phyloP scores from a whole-genome alignment of 805 yeast species.

The Starmerella vitae region DNA sequence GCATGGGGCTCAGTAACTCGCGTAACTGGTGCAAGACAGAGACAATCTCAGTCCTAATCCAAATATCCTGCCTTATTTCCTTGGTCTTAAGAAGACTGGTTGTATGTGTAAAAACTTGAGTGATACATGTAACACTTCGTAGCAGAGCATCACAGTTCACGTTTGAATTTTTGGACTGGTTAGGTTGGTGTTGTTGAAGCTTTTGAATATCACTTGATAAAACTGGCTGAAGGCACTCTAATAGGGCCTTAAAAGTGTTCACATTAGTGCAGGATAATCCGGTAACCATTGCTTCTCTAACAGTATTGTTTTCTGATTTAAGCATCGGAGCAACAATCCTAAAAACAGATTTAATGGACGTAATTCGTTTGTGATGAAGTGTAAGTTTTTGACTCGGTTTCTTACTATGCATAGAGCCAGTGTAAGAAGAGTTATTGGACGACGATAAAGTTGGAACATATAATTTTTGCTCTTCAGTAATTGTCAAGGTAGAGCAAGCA shows the following conservation, averaged over 20 bases:
- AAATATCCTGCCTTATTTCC: constrained; percentile 45
- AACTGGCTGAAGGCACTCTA: constrained; percentile 58
- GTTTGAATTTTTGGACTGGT: not conserved
- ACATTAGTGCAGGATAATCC: constrained; percentile 84
- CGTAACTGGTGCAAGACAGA: constrained; percentile 16
- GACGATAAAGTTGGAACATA: constrained; percentile 37
- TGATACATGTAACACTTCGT: constrained; percentile 53
- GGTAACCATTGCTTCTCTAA: constrained; percentile 75
- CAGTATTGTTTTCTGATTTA: constrained; percentile 50
- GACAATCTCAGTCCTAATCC: constrained; percentile 53
- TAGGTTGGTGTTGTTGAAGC: constrained; percentile 7
- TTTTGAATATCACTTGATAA: constrained; percentile 36
- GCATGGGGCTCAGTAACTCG: constrained; percentile 39
- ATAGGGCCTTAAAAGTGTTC: constrained; percentile 68
- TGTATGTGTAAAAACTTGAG: constrained; percentile 63
- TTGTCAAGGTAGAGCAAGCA: constrained; percentile 81
- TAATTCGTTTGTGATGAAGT: constrained; percentile 78
- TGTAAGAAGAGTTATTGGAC: not conserved
- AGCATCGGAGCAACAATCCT: constrained; percentile 74
- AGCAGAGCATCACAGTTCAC: constrained; percentile 7
- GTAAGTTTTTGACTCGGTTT: constrained; percentile 70
- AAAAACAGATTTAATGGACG: constrained; percentile 83
- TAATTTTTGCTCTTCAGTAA: constrained; percentile 74
- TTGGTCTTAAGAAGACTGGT: constrained; percentile 44
- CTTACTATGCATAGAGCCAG: constrained; percentile 38